These are phyloP conservation scores for Cyberlindnera japonica DNA, from an alignment of 805 yeast species.

Conservation along the genomic window DNA sequence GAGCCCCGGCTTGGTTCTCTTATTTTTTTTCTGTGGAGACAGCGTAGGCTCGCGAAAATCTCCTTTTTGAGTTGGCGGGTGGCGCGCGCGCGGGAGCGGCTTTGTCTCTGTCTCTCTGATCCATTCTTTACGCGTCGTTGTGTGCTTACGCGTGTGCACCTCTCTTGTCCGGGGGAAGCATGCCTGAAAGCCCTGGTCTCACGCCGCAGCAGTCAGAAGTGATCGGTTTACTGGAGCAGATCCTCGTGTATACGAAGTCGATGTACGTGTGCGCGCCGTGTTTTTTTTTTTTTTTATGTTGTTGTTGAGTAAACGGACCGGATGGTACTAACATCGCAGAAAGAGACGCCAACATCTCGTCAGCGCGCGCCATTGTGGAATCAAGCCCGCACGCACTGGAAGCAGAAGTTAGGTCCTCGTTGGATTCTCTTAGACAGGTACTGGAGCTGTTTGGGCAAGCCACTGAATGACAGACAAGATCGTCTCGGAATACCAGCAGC, in stretches of 20 bases:
- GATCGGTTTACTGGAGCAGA: conserved; percentile 2
- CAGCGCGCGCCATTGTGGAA: not conserved
- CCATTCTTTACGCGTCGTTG: no score
- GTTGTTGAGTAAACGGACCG: no score
- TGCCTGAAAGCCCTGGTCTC: not conserved
- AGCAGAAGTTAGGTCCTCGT: not conserved
- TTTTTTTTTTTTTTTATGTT: no score
- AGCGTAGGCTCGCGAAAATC: no score
- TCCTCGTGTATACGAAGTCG: conserved; percentile 4
- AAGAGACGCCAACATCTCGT: conserved; percentile 5
- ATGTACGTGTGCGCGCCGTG: conserved; percentile 11
- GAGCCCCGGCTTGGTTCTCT: not conserved
- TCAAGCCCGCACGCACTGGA: conserved; percentile 1
- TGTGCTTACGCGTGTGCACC: not conserved
- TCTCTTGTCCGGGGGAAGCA: not conserved
- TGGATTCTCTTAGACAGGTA: conserved; percentile 1
- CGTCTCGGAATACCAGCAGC: conserved; percentile 37
- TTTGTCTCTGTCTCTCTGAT: no score
- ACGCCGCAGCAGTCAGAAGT: conserved; percentile 7
- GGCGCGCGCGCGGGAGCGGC: no score
- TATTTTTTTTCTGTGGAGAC: no score
- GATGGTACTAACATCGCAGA: not conserved
- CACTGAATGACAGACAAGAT: conserved; percentile 8
- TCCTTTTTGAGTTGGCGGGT: no score
- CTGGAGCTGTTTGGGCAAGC: conserved; percentile 8